A percentile compares a stretch with the other conserved stretches of the same genome.
Evolutionary conservation across 495 filamentous ascomycete genomes (phyloP).

Genomic region (Xeromyces bisporus): DNA sequence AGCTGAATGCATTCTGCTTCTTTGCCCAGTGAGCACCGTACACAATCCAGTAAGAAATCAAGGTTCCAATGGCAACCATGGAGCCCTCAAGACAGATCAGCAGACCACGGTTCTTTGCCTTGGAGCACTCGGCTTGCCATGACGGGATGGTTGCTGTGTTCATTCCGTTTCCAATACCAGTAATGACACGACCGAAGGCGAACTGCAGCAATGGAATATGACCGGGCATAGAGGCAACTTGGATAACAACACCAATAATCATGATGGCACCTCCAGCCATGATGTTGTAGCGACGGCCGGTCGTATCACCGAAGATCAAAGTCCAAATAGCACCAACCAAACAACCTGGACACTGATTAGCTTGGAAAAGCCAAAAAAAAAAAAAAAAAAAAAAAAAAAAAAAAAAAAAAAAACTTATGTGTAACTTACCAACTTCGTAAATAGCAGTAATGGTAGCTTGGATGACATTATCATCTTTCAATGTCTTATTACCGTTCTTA

Average conservation of each 20-base stretch:
- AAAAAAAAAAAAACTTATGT: too few relatives aligned
- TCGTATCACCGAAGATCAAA: slow-evolving; percentile 45
- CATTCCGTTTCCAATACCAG: slow-evolving; percentile 63
- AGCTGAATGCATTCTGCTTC: slow-evolving; percentile 14
- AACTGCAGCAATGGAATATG: slow-evolving; percentile 44
- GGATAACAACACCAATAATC: slow-evolving; percentile 65
- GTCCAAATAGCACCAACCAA: slow-evolving; percentile 57
- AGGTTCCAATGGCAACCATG: slow-evolving; percentile 55
- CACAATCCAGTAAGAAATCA: slow-evolving; percentile 77
- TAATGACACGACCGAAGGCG: slow-evolving; percentile 56
- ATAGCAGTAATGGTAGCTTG: slow-evolving; percentile 58
- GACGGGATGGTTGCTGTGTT: slow-evolving; percentile 66
- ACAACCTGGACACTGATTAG: slow-evolving; percentile 27
- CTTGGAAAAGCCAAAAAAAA: not conserved
- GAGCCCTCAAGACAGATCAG: slow-evolving; percentile 75
- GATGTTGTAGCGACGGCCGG: slow-evolving; percentile 50
- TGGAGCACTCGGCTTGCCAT: slow-evolving; percentile 64
- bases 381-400: not conserved
- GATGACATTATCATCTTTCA: slow-evolving; percentile 41
- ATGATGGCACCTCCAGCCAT: slow-evolving; percentile 52
- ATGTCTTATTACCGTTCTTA: too few relatives aligned
- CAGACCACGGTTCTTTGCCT: slow-evolving; percentile 60
- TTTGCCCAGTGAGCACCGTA: slow-evolving; percentile 52
- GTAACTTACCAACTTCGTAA: slow-evolving; percentile 38
- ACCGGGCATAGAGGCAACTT: slow-evolving; percentile 38